Conservation (phyloP, 78 protist genomes). For the Dictyostelium firmibasis region DNA sequence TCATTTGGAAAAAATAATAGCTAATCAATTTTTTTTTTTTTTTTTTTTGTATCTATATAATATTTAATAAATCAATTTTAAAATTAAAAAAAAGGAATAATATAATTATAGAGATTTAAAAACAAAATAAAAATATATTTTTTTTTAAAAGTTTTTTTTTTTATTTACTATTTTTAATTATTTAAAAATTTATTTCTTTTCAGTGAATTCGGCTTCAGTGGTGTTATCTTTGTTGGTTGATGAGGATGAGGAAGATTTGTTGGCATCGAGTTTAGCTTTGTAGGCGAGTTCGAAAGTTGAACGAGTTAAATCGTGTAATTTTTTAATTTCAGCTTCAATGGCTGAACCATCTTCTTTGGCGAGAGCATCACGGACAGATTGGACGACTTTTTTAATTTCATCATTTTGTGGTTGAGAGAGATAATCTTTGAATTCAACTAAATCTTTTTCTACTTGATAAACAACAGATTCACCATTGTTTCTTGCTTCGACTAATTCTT, state of each 20-base stretch:
- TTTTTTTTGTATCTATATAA: too few species aligned
- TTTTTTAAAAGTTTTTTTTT: background rate
- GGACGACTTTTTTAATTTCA: slow-evolving; percentile 41
- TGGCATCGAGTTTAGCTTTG: slow-evolving; percentile 66
- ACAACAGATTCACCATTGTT: slow-evolving; percentile 71
- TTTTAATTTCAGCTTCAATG: slow-evolving; percentile 67
- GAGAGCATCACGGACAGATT: background rate
- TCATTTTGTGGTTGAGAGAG: slow-evolving; percentile 50
- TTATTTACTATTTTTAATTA: background rate
- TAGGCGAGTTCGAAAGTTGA: slow-evolving; percentile 45
- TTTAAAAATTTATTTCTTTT: slow-evolving; percentile 38
- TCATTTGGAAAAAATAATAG: background rate
- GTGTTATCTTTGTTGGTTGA: background rate
- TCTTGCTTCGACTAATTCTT: slow-evolving; percentile 67
- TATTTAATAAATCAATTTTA: too few species aligned
- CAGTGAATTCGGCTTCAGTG: slow-evolving; percentile 75
- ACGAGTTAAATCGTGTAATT: slow-evolving; percentile 48
- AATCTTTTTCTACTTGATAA: slow-evolving; percentile 62
- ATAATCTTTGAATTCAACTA: slow-evolving; percentile 66
- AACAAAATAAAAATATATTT: background rate
- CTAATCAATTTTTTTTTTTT: too few species aligned
- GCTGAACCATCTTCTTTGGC: slow-evolving; percentile 26
- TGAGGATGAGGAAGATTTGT: background rate
- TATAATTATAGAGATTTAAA: too few species aligned
- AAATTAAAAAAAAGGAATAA: too few species aligned